Conservation (phyloP, 768 basidiomycete genomes). For the Omphalotus guepiniiformis region DNA sequence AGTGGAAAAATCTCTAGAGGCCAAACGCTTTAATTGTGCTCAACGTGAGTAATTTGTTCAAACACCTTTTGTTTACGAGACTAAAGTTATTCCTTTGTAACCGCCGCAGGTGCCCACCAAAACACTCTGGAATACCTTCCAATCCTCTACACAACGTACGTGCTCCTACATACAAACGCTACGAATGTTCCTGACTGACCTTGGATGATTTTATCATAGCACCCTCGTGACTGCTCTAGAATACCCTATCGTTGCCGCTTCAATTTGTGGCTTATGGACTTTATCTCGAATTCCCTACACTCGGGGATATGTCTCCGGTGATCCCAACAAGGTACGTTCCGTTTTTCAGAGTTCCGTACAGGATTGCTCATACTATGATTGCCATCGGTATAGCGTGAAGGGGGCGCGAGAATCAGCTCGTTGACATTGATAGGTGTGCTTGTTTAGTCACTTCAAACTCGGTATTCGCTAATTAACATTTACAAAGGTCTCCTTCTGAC, state of each 20-base stretch:
- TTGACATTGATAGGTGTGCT: neutral
- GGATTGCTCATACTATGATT: neutral
- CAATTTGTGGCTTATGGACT: slow-evolving; percentile 1
- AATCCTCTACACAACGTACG: neutral
- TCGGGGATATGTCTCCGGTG: neutral
- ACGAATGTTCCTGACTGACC: neutral
- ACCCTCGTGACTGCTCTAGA: slow-evolving; percentile 2
- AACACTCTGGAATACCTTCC: slow-evolving; percentile 7
- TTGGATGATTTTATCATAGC: neutral
- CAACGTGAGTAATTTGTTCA: slow-evolving; percentile 33
- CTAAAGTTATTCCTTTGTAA: neutral
- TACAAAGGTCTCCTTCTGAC: neutral
- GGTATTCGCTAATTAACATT: no score
- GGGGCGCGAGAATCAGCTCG: neutral
- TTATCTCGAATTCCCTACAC: slow-evolving; percentile 1
- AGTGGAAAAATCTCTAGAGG: slow-evolving; percentile 30
- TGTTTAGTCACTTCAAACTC: neutral
- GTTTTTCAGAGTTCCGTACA: neutral
- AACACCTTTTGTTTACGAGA: neutral
- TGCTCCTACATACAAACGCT: neutral
- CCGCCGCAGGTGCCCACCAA: slow-evolving; percentile 40
- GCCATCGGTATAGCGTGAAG: neutral
- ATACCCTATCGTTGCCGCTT: slow-evolving; percentile 5
- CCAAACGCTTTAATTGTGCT: slow-evolving; percentile 43
- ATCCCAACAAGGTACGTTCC: neutral